These are phyloP conservation scores for Fusarium sp. DNA, from an alignment of 2,329 filamentous ascomycete species.

Conservation along the genomic window DNA sequence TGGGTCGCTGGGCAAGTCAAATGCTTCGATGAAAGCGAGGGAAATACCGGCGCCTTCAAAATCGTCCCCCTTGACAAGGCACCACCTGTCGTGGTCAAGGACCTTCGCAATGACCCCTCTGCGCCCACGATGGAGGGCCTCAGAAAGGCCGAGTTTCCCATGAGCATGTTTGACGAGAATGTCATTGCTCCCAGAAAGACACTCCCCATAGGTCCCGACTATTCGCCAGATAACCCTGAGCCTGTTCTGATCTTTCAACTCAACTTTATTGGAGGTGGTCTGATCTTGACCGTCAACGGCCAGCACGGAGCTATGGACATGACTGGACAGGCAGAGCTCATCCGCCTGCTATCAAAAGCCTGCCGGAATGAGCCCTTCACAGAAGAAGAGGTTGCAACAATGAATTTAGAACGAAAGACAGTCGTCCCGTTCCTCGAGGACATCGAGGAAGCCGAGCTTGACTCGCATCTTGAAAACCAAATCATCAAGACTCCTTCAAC, in stretches of 20 bases:
- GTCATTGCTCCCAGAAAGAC: slow-evolving; percentile 56
- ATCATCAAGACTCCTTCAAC: slow-evolving; percentile 44
- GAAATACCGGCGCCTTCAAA: slow-evolving; percentile 50
- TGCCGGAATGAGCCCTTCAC: slow-evolving; percentile 60
- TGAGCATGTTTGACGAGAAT: slow-evolving; percentile 61
- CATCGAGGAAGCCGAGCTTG: slow-evolving; percentile 53
- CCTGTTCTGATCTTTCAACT: slow-evolving; percentile 61
- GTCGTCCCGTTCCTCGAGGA: slow-evolving; percentile 56
- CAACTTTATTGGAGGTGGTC: slow-evolving; percentile 60
- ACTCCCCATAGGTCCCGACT: slow-evolving; percentile 46
- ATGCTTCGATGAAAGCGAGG: slow-evolving; percentile 40
- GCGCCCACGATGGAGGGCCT: slow-evolving; percentile 55
- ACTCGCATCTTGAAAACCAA: slow-evolving; percentile 51
- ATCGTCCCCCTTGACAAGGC: slow-evolving; percentile 51
- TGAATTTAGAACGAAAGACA: slow-evolving; percentile 54
- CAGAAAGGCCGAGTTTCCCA: slow-evolving; percentile 54
- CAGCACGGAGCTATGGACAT: slow-evolving; percentile 66
- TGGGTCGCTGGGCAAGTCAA: slow-evolving; percentile 61
- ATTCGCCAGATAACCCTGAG: slow-evolving; percentile 31
- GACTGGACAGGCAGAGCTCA: slow-evolving; percentile 60
- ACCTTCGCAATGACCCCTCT: slow-evolving; percentile 52
- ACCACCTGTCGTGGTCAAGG: slow-evolving; percentile 55
- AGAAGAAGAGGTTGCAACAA: slow-evolving; percentile 54
- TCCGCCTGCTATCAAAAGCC: slow-evolving; percentile 61
- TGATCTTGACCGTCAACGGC: slow-evolving; percentile 61